phyloP scores from a whole-genome alignment of 2,329 filamentous ascomycete species.

The Tolypocladium tropicale region DNA sequence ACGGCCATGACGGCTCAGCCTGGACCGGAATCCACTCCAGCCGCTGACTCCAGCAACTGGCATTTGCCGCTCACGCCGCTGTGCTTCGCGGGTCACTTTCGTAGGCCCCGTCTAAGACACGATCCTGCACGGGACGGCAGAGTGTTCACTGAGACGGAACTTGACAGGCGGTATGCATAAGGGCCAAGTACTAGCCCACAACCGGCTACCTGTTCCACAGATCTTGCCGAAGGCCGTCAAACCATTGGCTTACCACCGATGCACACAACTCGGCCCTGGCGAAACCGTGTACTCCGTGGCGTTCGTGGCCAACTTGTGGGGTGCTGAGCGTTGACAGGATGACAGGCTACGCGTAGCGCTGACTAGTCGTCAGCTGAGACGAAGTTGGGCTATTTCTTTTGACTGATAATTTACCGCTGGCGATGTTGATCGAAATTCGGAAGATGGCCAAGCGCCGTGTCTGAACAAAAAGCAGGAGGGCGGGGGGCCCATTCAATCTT shows the following conservation, averaged over 20 bases:
- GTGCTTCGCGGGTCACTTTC: neutral
- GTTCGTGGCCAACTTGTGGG: neutral
- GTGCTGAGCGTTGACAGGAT: neutral
- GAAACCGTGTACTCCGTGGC: neutral
- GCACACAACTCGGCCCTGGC: neutral
- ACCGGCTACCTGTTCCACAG: neutral
- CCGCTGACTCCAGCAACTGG: neutral
- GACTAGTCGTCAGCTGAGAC: too few relatives aligned
- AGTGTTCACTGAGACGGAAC: neutral
- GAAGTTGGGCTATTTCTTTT: neutral
- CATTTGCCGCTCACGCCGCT: too few relatives aligned
- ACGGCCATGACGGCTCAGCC: too few relatives aligned
- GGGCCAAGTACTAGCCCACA: neutral
- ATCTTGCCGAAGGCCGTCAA: neutral
- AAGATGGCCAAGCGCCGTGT: neutral
- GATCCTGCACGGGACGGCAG: neutral
- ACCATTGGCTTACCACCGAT: neutral
- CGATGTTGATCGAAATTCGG: neutral
- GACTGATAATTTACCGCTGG: neutral
- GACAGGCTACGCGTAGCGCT: too few relatives aligned
- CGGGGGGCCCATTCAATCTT: neutral
- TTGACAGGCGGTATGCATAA: neutral
- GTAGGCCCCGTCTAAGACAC: neutral
- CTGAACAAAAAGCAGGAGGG: neutral
- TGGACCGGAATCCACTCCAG: neutral